Evolutionary conservation across 2,329 filamentous ascomycete species (phyloP), one percentile per base, ranked within the genome.

Genomic region (Aspergillus sp.): DNA sequence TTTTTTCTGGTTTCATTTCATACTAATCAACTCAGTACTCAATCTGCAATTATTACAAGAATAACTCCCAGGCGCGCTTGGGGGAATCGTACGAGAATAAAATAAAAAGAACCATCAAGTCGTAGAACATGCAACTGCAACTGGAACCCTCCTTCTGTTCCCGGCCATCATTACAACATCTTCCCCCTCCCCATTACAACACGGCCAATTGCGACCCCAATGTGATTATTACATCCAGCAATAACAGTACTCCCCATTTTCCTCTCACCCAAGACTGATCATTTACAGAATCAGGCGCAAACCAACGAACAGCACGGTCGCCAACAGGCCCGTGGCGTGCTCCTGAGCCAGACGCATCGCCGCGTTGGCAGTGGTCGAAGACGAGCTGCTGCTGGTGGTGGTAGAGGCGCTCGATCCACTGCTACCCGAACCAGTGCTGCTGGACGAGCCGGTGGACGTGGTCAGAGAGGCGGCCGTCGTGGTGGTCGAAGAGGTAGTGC

Each of bases 211-310:
- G 30, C 30, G 25, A 50, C 25, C 25, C 23, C 47, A 41, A 53
- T 7, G 19, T 36, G 44, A 10, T 32, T 57, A 39, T 32, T 32
- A 32, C 30, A 32, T 13, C 30, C 51, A 44, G 30, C 15, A 30
- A 47, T 38, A 13, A 32, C 30, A 32, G 11, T 11, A 32, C 30
- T 32, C 30, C 30, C 11, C 30, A 13, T 32, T 4, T 32, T 11
- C 51, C 15, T 25, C 47, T 36, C 39, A n/a, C 17, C 15, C 15
- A n/a, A 8, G 5, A 15, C 5, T n/a, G 11, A 8, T 36, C 53
- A 21, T 23, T 47, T 84, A 89, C 73, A 88, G 74, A 63, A 85
- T 77, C 63, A 87, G 72, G 64, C 84, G 84, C 69, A 88, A 84
- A 57, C 84, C 74, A 54, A 82, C 80, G 59, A 85, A 75, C 63